A percentile compares a stretch with the other conserved stretches of the same genome.
phyloP scores from a whole-genome alignment of 768 basidiomycete genomes.

The Favolaschia claudopus region DNA sequence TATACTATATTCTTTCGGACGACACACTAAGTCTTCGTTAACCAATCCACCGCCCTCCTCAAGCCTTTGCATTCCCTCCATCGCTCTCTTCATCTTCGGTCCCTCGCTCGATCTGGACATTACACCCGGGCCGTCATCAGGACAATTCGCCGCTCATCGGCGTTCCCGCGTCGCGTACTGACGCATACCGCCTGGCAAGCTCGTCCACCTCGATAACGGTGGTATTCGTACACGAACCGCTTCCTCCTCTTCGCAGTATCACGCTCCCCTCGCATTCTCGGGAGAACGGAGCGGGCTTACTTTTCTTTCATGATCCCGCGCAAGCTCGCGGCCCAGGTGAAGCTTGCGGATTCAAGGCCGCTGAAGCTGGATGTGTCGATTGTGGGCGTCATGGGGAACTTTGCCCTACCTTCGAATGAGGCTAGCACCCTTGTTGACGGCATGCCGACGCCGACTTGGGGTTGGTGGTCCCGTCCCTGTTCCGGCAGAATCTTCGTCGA shows the following conservation, averaged over 20 bases:
- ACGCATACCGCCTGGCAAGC: constrained; percentile 58
- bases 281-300: too few species aligned
- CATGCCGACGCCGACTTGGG: constrained; percentile 26
- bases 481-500: too few species aligned
- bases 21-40: constrained; percentile 48
- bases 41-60: constrained; percentile 51
- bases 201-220: constrained; percentile 62
- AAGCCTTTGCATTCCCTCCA: constrained; percentile 58
- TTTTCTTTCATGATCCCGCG: constrained; percentile 58
- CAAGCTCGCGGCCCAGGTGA: constrained; percentile 46
- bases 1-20: constrained; percentile 65
- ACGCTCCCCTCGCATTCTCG: constrained; percentile 39
- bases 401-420: constrained; percentile 41
- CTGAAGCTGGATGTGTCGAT: constrained; percentile 53
- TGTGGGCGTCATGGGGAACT: constrained; percentile 62
- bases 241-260: constrained; percentile 43
- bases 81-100: constrained; percentile 64
- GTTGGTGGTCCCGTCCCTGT: constrained; percentile 19
- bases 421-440: neutral
- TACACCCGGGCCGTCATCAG: constrained; percentile 55
- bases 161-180: constrained; percentile 48
- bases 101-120: constrained; percentile 42
- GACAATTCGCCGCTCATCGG: constrained; percentile 63
- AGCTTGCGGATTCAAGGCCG: constrained; percentile 46
- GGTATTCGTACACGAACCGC: constrained; percentile 73